Conservation (phyloP, 805 yeast species). For the Saccharomycopsis capsularis region DNA sequence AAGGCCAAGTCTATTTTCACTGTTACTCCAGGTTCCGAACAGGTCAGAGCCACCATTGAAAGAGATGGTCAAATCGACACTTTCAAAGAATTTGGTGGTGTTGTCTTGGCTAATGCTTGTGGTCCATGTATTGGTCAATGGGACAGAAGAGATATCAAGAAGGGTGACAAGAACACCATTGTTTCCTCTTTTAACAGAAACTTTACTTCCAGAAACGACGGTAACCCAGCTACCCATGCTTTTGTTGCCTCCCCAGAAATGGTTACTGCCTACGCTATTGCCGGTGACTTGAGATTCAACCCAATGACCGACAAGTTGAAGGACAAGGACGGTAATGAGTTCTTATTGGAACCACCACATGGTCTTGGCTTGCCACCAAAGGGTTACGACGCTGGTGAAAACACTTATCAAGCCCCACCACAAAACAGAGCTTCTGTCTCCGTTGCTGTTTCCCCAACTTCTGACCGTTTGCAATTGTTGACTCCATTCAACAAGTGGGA, state of each 20-base stretch:
- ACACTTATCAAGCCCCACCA: conserved; percentile 60
- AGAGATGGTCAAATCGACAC: conserved; percentile 90
- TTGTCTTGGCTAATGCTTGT: conserved; percentile 95
- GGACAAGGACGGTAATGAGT: conserved; percentile 60
- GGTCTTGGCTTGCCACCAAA: conserved; percentile 79
- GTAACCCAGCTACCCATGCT: conserved; percentile 95
- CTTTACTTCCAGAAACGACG: conserved; percentile 96
- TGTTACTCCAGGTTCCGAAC: conserved; percentile 98
- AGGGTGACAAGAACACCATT: conserved; percentile 76
- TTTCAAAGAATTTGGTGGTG: conserved; percentile 87
- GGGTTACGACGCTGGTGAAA: conserved; percentile 74
- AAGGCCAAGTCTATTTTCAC: conserved; percentile 88
- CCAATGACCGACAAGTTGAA: conserved; percentile 82
- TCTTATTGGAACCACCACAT: conserved; percentile 70
- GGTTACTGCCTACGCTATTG: conserved; percentile 93
- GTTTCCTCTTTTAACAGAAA: conserved; percentile 97
- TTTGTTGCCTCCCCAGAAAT: conserved; percentile 98
- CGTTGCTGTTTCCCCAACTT: conserved; percentile 74
- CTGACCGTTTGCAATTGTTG: conserved; percentile 84
- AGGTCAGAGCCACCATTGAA: conserved; percentile 95
- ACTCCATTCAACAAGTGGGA: conserved; percentile 87
- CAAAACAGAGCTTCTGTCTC: conserved; percentile 50
- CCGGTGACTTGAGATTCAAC: conserved; percentile 88
- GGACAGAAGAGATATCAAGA: conserved; percentile 90
- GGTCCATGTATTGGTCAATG: conserved; percentile 99